Base-by-base conservation (phyloP, 441 rosid species). In the Erysimum cheiri region DNA sequence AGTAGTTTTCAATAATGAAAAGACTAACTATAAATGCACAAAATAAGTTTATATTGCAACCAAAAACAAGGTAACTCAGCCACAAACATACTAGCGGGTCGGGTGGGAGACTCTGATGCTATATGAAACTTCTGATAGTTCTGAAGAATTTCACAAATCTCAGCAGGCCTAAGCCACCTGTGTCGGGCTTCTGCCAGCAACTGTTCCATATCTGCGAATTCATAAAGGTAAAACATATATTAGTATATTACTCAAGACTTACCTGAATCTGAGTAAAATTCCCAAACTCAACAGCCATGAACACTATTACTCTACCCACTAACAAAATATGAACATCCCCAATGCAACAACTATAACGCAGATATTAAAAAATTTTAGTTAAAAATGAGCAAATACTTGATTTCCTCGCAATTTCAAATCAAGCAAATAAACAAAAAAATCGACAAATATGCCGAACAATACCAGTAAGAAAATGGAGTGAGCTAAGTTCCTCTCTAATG, bases 151-250 rank as follows among this genome's bases (percentile, higher is more conserved):
- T 92, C 98, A 79, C 94, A 88, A 66, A 95, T 95, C 85, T 95
- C 98, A 60, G 96, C 87, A 78, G 99, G 99, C 40, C 97, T 86
- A 75, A 95, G 73, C 99, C 99, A 95, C 71, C 99, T 86, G 69
- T 92, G 85, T 58, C 86, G 97, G 8, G 98, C 98, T 81, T 92
- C 98, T 58, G 81, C 47, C 52, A 87, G 77, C 79, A 92, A 71
- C 67, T 88, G 97, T 47, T 87, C 82, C 75, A 90, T 85, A 81
- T 90, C 98, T 92, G 85, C 78, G 60, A 71, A 44, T 54, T 11
- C 64, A 28, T 62, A 56, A 11, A 66, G 4, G 36, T 13, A 4
- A 39, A 57, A 32, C 29, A 29, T 11, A 2, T 1, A 49, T 61
- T 26, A 66, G 17, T 11, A 2, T 1, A 49, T 61, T 26, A 66